phyloP scores from a whole-genome alignment of 2,329 filamentous ascomycete genomes.

The Ustilaginoidea virens region DNA sequence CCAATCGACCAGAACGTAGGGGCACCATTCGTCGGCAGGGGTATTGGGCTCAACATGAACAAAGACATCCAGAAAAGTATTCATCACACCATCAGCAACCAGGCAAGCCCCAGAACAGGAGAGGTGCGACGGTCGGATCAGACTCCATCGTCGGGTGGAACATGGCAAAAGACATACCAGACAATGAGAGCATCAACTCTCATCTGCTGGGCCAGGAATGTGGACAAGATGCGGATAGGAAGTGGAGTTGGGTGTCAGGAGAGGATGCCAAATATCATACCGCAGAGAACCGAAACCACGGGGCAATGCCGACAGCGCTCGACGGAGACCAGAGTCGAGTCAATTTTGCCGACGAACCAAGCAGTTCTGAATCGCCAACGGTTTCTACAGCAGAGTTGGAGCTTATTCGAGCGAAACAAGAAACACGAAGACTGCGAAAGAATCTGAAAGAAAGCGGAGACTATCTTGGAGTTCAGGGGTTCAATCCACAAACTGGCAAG shows the following conservation, averaged over 20 bases:
- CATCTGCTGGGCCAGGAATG: neutral
- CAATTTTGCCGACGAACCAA: neutral
- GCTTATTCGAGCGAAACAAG: slow-evolving; percentile 14
- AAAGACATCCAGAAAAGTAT: neutral
- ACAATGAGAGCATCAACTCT: neutral
- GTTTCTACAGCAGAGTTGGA: slow-evolving; percentile 1
- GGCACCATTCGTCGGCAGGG: slow-evolving; percentile 25
- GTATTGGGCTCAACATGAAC: slow-evolving; percentile 13
- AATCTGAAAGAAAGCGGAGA: slow-evolving; percentile 39
- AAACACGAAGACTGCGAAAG: slow-evolving; percentile 21
- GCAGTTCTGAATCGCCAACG: neutral
- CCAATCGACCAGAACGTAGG: slow-evolving; percentile 32
- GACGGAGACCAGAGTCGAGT: neutral
- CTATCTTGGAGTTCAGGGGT: slow-evolving; percentile 41
- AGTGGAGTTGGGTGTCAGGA: slow-evolving; percentile 9
- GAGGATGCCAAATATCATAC: slow-evolving; percentile 4
- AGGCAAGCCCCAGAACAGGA: slow-evolving; percentile 6
- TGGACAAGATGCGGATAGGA: slow-evolving; percentile 1
- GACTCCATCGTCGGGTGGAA: slow-evolving; percentile 21
- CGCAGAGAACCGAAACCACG: neutral
- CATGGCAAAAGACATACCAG: slow-evolving; percentile 14
- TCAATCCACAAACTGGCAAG: slow-evolving; percentile 40
- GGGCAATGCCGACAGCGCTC: neutral
- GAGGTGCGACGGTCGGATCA: slow-evolving; percentile 11
- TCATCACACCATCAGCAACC: slow-evolving; percentile 2